Evolutionary conservation across 768 basidiomycete species (phyloP).

Genomic region (Rhodotorula paludigena): DNA sequence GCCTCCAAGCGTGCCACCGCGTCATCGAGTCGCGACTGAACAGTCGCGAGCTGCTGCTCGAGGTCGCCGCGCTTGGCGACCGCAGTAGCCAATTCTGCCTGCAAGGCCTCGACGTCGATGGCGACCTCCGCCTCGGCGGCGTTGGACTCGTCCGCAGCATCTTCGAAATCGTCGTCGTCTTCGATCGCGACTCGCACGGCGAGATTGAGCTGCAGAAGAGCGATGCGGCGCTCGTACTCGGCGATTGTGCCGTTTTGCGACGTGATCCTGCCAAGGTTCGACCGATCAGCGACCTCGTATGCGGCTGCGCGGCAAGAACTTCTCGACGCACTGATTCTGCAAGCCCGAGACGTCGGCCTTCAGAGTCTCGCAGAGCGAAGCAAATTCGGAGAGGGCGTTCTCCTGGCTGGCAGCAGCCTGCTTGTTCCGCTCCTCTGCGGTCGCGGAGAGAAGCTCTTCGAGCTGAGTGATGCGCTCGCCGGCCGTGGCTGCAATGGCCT

Average conservation of each 20-base stretch:
- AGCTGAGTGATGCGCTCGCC: conserved; percentile 1
- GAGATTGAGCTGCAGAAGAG: conserved; percentile 27
- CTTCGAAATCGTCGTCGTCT: conserved; percentile 11
- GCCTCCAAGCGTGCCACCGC: not conserved
- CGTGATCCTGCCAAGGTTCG: conserved; percentile 2
- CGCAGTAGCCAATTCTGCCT: not conserved
- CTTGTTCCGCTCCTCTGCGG: not conserved
- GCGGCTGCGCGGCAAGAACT: too few species aligned
- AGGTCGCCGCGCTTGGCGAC: not conserved
- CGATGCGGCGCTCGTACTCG: conserved; percentile 12
- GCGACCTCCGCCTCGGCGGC: not conserved
- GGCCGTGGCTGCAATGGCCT: not conserved
- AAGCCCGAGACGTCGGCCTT: conserved; percentile 6
- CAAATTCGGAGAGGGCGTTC: conserved; percentile 17
- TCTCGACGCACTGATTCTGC: not conserved
- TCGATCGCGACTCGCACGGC: conserved; percentile 27
- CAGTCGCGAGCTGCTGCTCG: conserved; percentile 9
- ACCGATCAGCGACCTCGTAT: not conserved
- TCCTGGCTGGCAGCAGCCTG: not conserved
- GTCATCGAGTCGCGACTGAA: not conserved
- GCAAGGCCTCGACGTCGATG: not conserved
- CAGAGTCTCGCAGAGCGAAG: conserved; percentile 11
- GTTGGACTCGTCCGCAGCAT: not conserved
- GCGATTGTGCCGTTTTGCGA: conserved; percentile 3
- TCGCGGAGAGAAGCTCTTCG: not conserved